phyloP scores from a whole-genome alignment of 1,139 yeast genomes.

The Blastobotrys petasosporus region DNA sequence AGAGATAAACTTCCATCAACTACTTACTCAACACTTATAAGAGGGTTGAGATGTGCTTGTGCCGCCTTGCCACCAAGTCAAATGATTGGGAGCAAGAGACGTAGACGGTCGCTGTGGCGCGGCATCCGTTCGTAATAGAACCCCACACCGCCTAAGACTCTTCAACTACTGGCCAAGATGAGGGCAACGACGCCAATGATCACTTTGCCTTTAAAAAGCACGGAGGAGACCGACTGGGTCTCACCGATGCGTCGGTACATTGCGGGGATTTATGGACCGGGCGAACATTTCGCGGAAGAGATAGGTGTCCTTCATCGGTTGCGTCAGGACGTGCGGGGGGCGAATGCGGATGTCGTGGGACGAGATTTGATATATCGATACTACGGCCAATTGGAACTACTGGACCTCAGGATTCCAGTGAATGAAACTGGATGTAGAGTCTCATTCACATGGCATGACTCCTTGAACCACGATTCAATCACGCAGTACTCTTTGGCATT shows the following conservation, averaged over 20 bases:
- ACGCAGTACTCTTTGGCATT: conserved; percentile 68
- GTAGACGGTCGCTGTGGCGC: no score
- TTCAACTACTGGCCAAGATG: background rate
- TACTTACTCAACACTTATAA: no score
- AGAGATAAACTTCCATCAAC: no score
- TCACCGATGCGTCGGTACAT: conserved; percentile 57
- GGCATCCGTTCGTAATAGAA: no score
- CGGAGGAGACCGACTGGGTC: conserved; percentile 61
- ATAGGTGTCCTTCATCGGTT: conserved; percentile 50
- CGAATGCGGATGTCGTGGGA: conserved; percentile 35
- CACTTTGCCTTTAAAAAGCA: conserved; percentile 46
- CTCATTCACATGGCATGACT: conserved; percentile 76
- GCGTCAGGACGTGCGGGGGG: conserved; percentile 57
- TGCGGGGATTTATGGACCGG: conserved; percentile 56
- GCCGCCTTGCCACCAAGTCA: background rate
- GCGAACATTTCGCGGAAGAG: conserved; percentile 53
- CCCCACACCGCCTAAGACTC: background rate
- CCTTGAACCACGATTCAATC: conserved; percentile 51
- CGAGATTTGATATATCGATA: conserved; percentile 59
- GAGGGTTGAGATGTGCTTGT: background rate
- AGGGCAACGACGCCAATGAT: conserved; percentile 28
- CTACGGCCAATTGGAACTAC: conserved; percentile 74
- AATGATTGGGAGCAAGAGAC: background rate
- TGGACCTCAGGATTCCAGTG: conserved; percentile 71
- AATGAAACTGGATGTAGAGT: conserved; percentile 50